phyloP scores from a whole-genome alignment of 169 alveolate species.

The Condylostoma magnum region DNA sequence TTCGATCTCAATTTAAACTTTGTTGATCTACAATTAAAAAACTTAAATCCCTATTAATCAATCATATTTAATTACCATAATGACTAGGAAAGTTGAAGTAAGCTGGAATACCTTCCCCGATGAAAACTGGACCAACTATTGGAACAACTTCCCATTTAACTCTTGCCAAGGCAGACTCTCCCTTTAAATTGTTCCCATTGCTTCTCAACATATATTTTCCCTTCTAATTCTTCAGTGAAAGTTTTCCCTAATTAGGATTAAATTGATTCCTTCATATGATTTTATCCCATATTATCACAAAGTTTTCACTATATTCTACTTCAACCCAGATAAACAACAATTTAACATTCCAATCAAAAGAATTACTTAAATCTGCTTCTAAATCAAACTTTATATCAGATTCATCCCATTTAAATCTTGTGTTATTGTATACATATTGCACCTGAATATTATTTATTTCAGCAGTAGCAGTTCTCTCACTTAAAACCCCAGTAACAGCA shows the following conservation, averaged over 20 bases:
- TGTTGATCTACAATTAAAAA: too few relatives aligned
- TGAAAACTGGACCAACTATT: slow-evolving; percentile 1
- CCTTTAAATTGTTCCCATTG: not conserved
- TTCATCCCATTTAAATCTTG: slow-evolving; percentile 16
- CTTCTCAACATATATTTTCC: slow-evolving; percentile 1
- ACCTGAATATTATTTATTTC: not conserved
- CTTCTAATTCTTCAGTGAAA: not conserved
- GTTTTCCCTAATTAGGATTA: not conserved
- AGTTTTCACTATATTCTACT: not conserved
- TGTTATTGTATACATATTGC: not conserved
- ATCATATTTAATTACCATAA: too few relatives aligned
- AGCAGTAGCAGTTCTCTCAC: not conserved
- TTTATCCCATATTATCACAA: slow-evolving; percentile 22
- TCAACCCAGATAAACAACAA: not conserved
- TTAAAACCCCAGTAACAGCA: not conserved
- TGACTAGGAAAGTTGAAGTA: not conserved
- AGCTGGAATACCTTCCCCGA: not conserved
- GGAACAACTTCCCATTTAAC: slow-evolving; percentile 26
- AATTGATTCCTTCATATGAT: slow-evolving; percentile 20
- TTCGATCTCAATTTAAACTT: too few relatives aligned
- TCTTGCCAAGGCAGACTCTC: not conserved
- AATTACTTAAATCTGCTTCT: not conserved
- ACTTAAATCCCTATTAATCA: too few relatives aligned
- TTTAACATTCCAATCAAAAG: slow-evolving; percentile 28
- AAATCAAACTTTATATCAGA: slow-evolving; percentile 5